A percentile compares a stretch with the other conserved stretches of the same genome.
Evolutionary conservation across 768 basidiomycete species (phyloP).

Genomic region (Leccinum fibrillosum): DNA sequence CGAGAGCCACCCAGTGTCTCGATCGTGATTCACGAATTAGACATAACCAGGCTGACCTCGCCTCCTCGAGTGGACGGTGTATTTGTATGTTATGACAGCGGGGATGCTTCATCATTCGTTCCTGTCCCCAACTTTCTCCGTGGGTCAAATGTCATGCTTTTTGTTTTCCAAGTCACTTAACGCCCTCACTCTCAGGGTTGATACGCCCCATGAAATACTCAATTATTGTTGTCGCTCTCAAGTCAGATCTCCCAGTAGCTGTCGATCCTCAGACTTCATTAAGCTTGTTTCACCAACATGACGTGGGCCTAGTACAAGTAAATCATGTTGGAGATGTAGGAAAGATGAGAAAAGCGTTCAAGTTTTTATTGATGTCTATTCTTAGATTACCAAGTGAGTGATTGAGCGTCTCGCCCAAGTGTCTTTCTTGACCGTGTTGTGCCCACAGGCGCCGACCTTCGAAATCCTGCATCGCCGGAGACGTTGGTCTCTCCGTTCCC

Average conservation of each 20-base stretch:
- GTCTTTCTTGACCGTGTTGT: slow-evolving; percentile 19
- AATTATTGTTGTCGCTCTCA: slow-evolving; percentile 81
- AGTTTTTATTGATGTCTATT: slow-evolving; percentile 69
- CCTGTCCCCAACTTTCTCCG: slow-evolving; percentile 69
- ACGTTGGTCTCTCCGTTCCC: slow-evolving; percentile 47
- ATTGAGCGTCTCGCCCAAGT: neutral
- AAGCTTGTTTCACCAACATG: slow-evolving; percentile 53
- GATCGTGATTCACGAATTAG: slow-evolving; percentile 54
- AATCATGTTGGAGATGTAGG: slow-evolving; percentile 53
- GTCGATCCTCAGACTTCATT: slow-evolving; percentile 57
- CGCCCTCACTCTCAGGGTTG: slow-evolving; percentile 40
- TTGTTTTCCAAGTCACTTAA: slow-evolving; percentile 4
- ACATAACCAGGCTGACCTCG: slow-evolving; percentile 51
- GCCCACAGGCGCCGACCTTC: slow-evolving; percentile 40
- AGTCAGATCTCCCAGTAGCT: slow-evolving; percentile 63
- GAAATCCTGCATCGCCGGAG: slow-evolving; percentile 74
- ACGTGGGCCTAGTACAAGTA: slow-evolving; percentile 78
- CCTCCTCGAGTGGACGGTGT: slow-evolving; percentile 70
- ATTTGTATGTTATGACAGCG: slow-evolving; percentile 84
- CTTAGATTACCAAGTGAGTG: slow-evolving; percentile 43
- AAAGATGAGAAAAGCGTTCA: slow-evolving; percentile 73
- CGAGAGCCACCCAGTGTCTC: slow-evolving; percentile 42
- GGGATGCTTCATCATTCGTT: slow-evolving; percentile 55
- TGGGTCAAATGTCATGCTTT: slow-evolving; percentile 38
- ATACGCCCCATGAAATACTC: slow-evolving; percentile 58